Evolutionary conservation across 768 basidiomycete genomes (phyloP).

Genomic region (Clitopilus hobsonii): DNA sequence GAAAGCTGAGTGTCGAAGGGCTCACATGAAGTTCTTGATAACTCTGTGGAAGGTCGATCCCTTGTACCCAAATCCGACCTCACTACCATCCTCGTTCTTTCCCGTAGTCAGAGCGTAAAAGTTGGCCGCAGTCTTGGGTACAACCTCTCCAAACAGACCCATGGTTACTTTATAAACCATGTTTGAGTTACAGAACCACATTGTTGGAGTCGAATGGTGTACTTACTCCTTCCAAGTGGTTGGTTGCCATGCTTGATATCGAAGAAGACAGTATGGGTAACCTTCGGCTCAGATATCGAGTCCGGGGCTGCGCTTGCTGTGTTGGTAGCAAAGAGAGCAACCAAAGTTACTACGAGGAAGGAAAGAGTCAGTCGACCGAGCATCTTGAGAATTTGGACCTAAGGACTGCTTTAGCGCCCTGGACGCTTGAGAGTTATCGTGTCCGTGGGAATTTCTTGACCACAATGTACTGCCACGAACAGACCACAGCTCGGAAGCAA

Average conservation of each 20-base stretch:
- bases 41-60: slow-evolving; percentile 96
- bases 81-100: slow-evolving; percentile 69
- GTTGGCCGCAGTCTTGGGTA: slow-evolving; percentile 96
- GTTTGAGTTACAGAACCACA: slow-evolving; percentile 2
- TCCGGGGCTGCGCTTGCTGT: slow-evolving; percentile 79
- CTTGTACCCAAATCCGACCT: slow-evolving; percentile 87
- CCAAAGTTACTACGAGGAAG: slow-evolving; percentile 57
- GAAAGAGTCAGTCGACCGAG: slow-evolving; percentile 60
- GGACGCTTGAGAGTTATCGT: not conserved
- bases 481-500: too few relatives aligned
- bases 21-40: slow-evolving; percentile 89
- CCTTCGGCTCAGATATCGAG: slow-evolving; percentile 68
- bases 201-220: slow-evolving; percentile 3
- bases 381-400: slow-evolving; percentile 29
- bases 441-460: not conserved
- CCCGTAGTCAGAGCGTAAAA: slow-evolving; percentile 92
- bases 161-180: slow-evolving; percentile 56
- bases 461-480: too few relatives aligned
- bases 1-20: not conserved
- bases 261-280: slow-evolving; percentile 93
- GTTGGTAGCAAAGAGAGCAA: slow-evolving; percentile 66
- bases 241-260: slow-evolving; percentile 92
- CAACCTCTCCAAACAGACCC: slow-evolving; percentile 89
- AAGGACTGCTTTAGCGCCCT: not conserved
- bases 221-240: slow-evolving; percentile 73